Percentiles rank a stretch among this genome's conserved stretches.
phyloP scores from a whole-genome alignment of 805 yeast species.

The Sugiyamaella chiloensis region DNA sequence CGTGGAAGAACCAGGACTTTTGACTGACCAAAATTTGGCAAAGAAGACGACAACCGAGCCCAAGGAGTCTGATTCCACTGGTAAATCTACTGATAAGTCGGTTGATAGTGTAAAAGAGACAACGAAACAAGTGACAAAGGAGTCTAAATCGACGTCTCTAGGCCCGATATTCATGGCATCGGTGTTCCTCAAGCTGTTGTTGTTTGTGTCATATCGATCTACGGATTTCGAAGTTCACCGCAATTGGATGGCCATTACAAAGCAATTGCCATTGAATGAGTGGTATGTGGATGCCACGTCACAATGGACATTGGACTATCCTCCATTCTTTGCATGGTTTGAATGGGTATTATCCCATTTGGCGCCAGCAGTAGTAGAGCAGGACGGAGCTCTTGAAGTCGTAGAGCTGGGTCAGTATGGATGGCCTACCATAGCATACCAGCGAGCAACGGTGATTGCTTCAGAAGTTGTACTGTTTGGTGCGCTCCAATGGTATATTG shows the following conservation, averaged over 20 bases:
- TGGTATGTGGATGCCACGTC: slow-evolving; percentile 84
- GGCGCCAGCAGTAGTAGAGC: slow-evolving; percentile 58
- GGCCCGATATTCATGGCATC: slow-evolving; percentile 69
- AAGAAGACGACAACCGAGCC: no score
- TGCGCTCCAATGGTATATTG: slow-evolving; percentile 69
- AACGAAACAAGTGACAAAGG: no score
- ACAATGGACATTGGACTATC: slow-evolving; percentile 96
- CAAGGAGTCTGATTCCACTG: no score
- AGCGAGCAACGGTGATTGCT: slow-evolving; percentile 72
- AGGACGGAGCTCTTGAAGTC: slow-evolving; percentile 77
- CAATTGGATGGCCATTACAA: slow-evolving; percentile 93
- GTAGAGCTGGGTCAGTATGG: slow-evolving; percentile 66
- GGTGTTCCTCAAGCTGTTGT: slow-evolving; percentile 53
- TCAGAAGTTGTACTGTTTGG: slow-evolving; percentile 70
- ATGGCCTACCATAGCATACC: slow-evolving; percentile 76
- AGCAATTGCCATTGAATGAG: slow-evolving; percentile 61
- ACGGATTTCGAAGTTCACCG: slow-evolving; percentile 98
- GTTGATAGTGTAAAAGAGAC: no score
- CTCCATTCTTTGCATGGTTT: slow-evolving; percentile 96
- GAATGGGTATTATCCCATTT: slow-evolving; percentile 75
- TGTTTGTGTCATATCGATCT: slow-evolving; percentile 81
- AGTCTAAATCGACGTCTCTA: no score
- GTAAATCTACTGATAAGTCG: no score
- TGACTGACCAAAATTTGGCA: no score
- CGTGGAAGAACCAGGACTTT: no score